Conservation (phyloP, 2,329 filamentous ascomycete species). For the Paracamarosporium sp. region DNA sequence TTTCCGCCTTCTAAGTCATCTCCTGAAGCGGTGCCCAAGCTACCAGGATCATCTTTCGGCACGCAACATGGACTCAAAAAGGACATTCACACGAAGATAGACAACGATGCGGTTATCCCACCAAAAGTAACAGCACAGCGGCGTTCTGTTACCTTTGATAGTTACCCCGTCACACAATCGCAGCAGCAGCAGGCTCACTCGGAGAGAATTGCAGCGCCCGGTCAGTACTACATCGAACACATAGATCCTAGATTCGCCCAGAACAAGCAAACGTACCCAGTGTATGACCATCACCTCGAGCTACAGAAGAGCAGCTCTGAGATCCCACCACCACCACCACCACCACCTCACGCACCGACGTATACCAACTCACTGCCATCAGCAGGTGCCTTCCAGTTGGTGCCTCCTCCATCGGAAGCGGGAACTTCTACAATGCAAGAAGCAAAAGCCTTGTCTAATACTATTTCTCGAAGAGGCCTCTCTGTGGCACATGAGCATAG, state of each 20-base stretch:
- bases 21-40: too few relatives aligned
- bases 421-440: not conserved
- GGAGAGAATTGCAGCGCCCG: not conserved
- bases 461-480: not conserved
- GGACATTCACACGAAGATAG: not conserved
- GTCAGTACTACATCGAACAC: not conserved
- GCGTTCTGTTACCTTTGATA: slow-evolving; percentile 11
- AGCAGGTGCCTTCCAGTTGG: not conserved
- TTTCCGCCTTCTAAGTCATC: too few relatives aligned
- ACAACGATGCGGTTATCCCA: not conserved
- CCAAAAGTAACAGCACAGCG: not conserved
- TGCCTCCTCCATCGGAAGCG: not conserved
- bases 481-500: not conserved
- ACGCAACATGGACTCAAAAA: not conserved
- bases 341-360: not conserved
- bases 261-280: not conserved
- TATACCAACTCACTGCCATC: not conserved
- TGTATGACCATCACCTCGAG: not conserved
- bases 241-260: not conserved
- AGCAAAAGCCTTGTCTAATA: not conserved
- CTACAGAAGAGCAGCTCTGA: not conserved
- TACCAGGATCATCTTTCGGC: not conserved
- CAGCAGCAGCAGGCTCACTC: not conserved
- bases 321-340: not conserved
- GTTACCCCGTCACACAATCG: not conserved